phyloP scores from a whole-genome alignment of 78 protist species.

The Mantamonas sphyraenae region DNA sequence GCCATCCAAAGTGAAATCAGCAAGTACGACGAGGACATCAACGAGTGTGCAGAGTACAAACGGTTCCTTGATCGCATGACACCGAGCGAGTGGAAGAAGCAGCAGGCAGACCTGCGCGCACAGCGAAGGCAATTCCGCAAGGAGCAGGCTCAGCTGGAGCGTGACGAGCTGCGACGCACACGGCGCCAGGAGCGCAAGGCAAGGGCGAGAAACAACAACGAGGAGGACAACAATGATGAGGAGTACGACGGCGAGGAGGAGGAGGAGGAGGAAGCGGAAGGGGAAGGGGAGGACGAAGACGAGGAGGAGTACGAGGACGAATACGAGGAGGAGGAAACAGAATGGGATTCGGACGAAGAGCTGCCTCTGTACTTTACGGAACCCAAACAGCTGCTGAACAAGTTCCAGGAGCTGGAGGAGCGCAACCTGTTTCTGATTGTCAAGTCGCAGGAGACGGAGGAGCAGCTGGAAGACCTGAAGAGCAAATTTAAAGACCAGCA shows the following conservation, averaged over 20 bases:
- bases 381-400: background rate
- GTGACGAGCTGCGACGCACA: no score
- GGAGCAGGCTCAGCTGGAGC: no score
- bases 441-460: background rate
- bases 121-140: no score
- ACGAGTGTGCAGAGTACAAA: no score
- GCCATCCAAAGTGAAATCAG: no score
- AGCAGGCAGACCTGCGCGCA: no score
- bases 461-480: background rate
- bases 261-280: background rate
- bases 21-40: no score
- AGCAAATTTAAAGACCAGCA: background rate
- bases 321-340: background rate
- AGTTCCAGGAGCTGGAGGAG: background rate
- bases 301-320: background rate
- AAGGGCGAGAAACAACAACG: background rate
- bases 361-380: background rate
- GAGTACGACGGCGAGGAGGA: background rate
- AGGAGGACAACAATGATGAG: background rate
- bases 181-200: background rate
- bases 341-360: no score
- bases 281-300: background rate
- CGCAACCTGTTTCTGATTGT: background rate
- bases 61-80: no score
- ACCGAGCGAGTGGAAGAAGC: no score